These are phyloP conservation scores for Fraxinus ornus DNA, from an alignment of 305 asterid species.

Conservation along the genomic window DNA sequence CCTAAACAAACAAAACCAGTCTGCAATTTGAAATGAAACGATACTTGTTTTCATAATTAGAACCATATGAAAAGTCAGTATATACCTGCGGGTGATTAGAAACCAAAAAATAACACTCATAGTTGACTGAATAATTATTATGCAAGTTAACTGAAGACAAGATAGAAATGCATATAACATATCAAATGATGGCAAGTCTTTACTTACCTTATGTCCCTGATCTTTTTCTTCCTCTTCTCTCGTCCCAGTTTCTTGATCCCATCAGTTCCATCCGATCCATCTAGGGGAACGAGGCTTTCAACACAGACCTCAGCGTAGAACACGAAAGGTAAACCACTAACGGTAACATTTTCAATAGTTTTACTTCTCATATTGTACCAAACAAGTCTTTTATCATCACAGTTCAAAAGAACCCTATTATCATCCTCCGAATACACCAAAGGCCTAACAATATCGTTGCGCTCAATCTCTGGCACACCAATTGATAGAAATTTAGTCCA, in stretches of 20 bases:
- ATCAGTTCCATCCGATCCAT: constrained; percentile 15
- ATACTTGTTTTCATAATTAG: neutral
- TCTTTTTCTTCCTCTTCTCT: constrained; percentile 35
- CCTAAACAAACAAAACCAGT: neutral
- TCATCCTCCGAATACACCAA: constrained; percentile 46
- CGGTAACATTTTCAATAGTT: constrained; percentile 30
- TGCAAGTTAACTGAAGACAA: constrained; percentile 28
- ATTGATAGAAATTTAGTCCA: constrained; percentile 59
- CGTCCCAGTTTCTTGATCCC: constrained; percentile 24
- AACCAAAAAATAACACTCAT: neutral
- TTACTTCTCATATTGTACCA: constrained; percentile 50
- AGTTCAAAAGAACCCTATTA: constrained; percentile 44
- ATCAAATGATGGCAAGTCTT: no score
- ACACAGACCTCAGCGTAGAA: constrained; percentile 50
- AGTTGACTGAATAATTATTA: constrained; percentile 21
- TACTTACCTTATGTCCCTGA: constrained; percentile 43
- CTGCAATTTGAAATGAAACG: neutral
- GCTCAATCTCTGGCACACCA: constrained; percentile 39
- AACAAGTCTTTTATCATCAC: constrained; percentile 51
- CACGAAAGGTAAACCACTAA: constrained; percentile 52
- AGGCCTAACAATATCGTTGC: constrained; percentile 35
- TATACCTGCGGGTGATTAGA: neutral
- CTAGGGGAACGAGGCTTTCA: constrained; percentile 45
- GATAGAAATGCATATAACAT: constrained; percentile 3
- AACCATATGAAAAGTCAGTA: neutral